These are phyloP conservation scores for Umbelopsis vinacea DNA, from an alignment of 192 early-diverging fungal genomes.

Conservation along the genomic window DNA sequence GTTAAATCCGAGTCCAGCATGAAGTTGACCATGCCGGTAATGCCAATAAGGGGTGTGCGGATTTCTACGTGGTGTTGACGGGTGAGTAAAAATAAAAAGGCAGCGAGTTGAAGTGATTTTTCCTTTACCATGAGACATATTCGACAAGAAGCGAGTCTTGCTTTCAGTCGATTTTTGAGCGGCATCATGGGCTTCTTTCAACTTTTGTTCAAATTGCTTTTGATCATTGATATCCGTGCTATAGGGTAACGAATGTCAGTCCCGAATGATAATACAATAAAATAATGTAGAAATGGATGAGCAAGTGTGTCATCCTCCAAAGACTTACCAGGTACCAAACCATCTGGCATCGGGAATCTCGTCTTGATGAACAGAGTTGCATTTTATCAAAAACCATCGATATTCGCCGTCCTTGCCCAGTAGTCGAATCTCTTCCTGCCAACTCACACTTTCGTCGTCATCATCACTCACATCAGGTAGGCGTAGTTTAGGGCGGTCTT, in stretches of 20 bases:
- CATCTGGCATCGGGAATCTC: constrained; percentile 52
- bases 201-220: constrained; percentile 58
- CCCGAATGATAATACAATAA: too few species aligned
- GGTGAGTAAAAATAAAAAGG: background rate
- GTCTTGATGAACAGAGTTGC: constrained; percentile 54
- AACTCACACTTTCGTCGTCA: constrained; percentile 42
- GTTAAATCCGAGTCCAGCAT: constrained; percentile 78
- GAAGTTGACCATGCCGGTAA: constrained; percentile 76
- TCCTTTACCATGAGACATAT: constrained; percentile 65
- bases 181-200: constrained; percentile 62
- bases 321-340: constrained; percentile 62
- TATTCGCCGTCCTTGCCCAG: constrained; percentile 47
- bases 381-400: constrained; percentile 61
- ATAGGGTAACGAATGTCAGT: background rate
- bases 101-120: too few species aligned
- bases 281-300: too few species aligned
- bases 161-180: constrained; percentile 64
- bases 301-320: too few species aligned
- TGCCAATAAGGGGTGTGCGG: constrained; percentile 82
- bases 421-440: constrained; percentile 53
- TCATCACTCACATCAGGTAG: constrained; percentile 47
- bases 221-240: constrained; percentile 66
- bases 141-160: constrained; percentile 63
- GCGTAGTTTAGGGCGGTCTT: constrained; percentile 50
- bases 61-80: constrained; percentile 62